A percentile compares a stretch with the other conserved stretches of the same genome.
These are phyloP conservation scores for Fusarium palustre DNA, from an alignment of 2,329 filamentous ascomycete species.

Conservation along the genomic window DNA sequence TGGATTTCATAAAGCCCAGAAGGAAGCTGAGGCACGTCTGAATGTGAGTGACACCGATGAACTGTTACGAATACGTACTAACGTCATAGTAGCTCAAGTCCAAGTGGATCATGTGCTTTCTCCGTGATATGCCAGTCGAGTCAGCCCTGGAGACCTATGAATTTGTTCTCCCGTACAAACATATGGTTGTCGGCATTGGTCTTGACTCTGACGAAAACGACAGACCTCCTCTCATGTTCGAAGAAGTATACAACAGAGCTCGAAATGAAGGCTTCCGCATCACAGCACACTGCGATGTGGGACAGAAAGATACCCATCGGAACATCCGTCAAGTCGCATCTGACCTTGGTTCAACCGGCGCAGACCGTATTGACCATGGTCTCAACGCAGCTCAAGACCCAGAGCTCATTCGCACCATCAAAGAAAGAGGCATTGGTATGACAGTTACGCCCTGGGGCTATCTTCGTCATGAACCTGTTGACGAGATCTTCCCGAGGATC, in stretches of 20 bases:
- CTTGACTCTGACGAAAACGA: conserved; percentile 61
- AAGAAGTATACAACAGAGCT: conserved; percentile 53
- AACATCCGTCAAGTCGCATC: conserved; percentile 61
- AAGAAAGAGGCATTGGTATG: conserved; percentile 66
- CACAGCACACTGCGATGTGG: conserved; percentile 64
- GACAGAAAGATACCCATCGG: conserved; percentile 58
- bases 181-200: conserved; percentile 58
- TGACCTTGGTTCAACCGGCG: conserved; percentile 69
- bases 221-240: conserved; percentile 59
- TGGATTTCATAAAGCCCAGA: conserved; percentile 70
- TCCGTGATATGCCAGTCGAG: conserved; percentile 76
- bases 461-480: conserved; percentile 30
- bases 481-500: conserved; percentile 62
- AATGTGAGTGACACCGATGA: background rate
- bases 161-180: conserved; percentile 52
- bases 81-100: conserved; percentile 49
- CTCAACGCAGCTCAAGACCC: conserved; percentile 71
- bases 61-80: accelerated
- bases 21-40: conserved; percentile 59
- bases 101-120: conserved; percentile 76
- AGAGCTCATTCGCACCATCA: conserved; percentile 68
- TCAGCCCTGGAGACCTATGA: conserved; percentile 74
- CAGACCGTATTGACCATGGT: conserved; percentile 78
- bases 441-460: conserved; percentile 71
- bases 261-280: conserved; percentile 57